A percentile compares a stretch with the other conserved stretches of the same genome.
Evolutionary conservation across 768 basidiomycete genomes (phyloP).

Genomic region (Ramaria sp.): DNA sequence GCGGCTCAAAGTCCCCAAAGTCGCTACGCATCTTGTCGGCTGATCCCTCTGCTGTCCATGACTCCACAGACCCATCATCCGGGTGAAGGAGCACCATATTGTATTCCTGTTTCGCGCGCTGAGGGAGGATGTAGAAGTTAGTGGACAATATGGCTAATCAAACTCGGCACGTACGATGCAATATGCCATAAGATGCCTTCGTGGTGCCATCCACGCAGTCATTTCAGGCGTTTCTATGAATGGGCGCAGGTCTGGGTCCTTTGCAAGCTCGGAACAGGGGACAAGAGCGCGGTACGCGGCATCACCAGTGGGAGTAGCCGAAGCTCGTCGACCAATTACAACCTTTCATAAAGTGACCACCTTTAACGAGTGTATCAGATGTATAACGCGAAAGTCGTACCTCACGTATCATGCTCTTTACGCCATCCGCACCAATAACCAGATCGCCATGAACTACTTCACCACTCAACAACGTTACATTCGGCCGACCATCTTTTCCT

Average conservation of each 20-base stretch:
- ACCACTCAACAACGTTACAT: slow-evolving; percentile 32
- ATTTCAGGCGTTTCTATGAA: slow-evolving; percentile 43
- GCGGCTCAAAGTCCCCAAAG: slow-evolving; percentile 38
- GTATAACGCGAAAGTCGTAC: not conserved
- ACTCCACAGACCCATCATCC: slow-evolving; percentile 32
- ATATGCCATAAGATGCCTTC: slow-evolving; percentile 35
- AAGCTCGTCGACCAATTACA: slow-evolving; percentile 35
- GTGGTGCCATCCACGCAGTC: slow-evolving; percentile 51
- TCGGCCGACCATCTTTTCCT: slow-evolving; percentile 12
- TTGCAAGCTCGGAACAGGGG: not conserved
- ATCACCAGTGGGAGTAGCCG: slow-evolving; percentile 45
- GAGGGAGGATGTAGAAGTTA: not conserved
- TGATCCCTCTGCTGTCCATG: slow-evolving; percentile 34
- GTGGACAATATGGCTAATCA: not conserved
- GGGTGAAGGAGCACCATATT: slow-evolving; percentile 30
- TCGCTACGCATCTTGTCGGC: slow-evolving; percentile 36
- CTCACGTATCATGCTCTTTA: slow-evolving; percentile 10
- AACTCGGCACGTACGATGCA: slow-evolving; percentile 22
- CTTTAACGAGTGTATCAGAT: not conserved
- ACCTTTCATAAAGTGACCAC: slow-evolving; percentile 26
- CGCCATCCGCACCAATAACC: slow-evolving; percentile 31
- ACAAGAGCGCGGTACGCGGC: slow-evolving; percentile 43
- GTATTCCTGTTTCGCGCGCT: slow-evolving; percentile 17
- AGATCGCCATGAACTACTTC: slow-evolving; percentile 33
- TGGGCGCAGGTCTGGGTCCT: slow-evolving; percentile 39